Evolutionary conservation across 371 early-diverging fungal genomes (phyloP).

Genomic region (Dentiscutata heterogama): DNA sequence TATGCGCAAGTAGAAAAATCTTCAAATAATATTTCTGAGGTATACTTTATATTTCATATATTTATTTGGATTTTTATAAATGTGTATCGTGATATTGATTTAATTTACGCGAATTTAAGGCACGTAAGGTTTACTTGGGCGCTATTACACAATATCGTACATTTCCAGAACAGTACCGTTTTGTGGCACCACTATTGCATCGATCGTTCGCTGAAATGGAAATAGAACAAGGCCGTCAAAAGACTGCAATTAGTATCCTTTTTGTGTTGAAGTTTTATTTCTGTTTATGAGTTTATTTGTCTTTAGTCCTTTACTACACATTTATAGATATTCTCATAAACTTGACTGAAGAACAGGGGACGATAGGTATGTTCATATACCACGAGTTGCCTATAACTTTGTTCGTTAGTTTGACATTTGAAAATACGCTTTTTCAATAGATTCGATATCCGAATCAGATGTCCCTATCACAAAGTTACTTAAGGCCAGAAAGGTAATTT

Average conservation of each 20-base stretch:
- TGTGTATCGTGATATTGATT: neutral
- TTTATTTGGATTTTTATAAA: conserved; percentile 8
- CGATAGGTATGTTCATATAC: conserved; percentile 46
- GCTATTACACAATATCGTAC: conserved; percentile 61
- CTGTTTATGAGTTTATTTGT: conserved; percentile 6
- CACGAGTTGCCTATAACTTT: neutral
- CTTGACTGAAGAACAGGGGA: conserved; percentile 26
- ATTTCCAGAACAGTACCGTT: conserved; percentile 56
- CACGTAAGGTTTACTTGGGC: conserved; percentile 70
- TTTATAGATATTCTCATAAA: conserved; percentile 28
- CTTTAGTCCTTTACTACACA: neutral
- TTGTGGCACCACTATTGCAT: conserved; percentile 58
- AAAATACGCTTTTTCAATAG: conserved; percentile 27
- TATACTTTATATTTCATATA: conserved; percentile 34
- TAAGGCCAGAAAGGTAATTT: conserved; percentile 60
- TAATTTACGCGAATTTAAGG: conserved; percentile 53
- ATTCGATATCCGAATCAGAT: conserved; percentile 47
- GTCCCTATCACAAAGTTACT: conserved; percentile 51
- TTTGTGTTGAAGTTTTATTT: conserved; percentile 56
- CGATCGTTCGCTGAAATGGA: conserved; percentile 67
- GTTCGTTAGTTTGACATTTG: too few species aligned
- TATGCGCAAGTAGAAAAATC: conserved; percentile 70
- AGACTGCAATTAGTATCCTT: conserved; percentile 57
- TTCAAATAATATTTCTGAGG: conserved; percentile 55
- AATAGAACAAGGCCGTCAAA: conserved; percentile 52